Evolutionary conservation across 306 rosid species (phyloP), one percentile per base, ranked within the genome.

Genomic region (Malus asiatica): DNA sequence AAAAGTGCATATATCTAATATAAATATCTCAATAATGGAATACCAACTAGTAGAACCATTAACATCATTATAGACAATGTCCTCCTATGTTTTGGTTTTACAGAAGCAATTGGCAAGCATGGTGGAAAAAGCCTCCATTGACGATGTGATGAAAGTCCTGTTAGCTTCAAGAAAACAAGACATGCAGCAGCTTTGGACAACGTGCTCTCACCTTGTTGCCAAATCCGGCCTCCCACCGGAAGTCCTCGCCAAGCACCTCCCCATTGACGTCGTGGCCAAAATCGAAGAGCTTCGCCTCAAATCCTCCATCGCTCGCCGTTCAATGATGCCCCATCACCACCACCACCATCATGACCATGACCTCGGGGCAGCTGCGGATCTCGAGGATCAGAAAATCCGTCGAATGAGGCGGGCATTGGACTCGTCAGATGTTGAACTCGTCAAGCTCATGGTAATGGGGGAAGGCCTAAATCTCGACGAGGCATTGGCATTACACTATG

Each of bases 371-470:
- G 93, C 96, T 0, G 96, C 96, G 0, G 98, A 96, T 66, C 85
- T 96, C 1, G 98, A 96, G 73, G 99, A 96, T 82, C 99, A 96
- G 59, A 96, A 96, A 69, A 90, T 96, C 68, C 91, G 97, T 0
- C 83, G 98, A 51, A 96, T 96, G 99, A 83, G 96, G 22, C 52
- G 98, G 4, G 99, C 99, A 1, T 74, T 96, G 0, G 99, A 92
- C 81, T 96, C 99, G 3, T 96, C 99, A 1, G 98, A 96, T 6
- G 99, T 96, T 0, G 99, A 96, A 44, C 89, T 96, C 0, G 99
- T 96, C 18, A 96, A 96, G 80, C 90, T 96, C 4, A 96, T 96
- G 99, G 98, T 96, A 1, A 96, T 96, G 99, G 99, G 99, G 0
- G 99, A 96, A 76, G 99, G 98, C 29, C 87, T 95, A 3, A 95